Evolutionary conservation across 208 protist genomes (phyloP), one percentile per base, ranked within the genome.

Genomic region (Borovskyia barvae): DNA sequence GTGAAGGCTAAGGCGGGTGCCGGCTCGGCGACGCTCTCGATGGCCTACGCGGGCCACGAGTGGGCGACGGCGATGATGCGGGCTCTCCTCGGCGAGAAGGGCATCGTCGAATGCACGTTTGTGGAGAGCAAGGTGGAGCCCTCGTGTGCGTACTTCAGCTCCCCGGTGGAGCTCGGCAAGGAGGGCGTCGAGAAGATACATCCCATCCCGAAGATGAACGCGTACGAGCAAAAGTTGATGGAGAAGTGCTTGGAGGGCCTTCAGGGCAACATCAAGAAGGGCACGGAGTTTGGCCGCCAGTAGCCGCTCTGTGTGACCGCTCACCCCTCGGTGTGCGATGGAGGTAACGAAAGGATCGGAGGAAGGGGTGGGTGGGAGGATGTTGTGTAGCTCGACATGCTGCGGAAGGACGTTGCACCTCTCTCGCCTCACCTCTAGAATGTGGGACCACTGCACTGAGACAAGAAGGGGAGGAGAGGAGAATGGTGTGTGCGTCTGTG

Each of bases 1-100:
- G 90, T 95, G 53, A 82, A 86, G 76, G 90, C 90, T 24, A 95
- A 95, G 75, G 80, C 77, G 1, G 90, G 90, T 4, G 77, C 69
- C 9, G 90, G 90, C 45, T 95, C 90, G 25, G 90, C 90, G 8
- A 95, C 90, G 50, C 60, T 79, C 40, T 79, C 66, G 28, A 70
- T 79, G 72, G 65, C 66, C 24, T 79, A 82, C 62, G 86, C 86
- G 5, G 82, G 53, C 0, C n/a, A 98, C 97, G 81, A 94, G 94
- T 32, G 91, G 88, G 77, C 80, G 19, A 54, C 47, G 40, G 53
- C 76, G 26, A 46, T 82, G 15, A 51, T 92, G 47, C 68, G 72
- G 35, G 85, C 77, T 14, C 55, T 92, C 19, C 58, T 61, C 62
- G 85, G 85, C 32, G 82, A 89, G 58, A 69, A 66, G 32, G 73